Percentiles rank a stretch among this genome's conserved stretches.
Evolutionary conservation across 1,284 basidiomycete genomes (phyloP).

Genomic region (Volvariella surrecta): DNA sequence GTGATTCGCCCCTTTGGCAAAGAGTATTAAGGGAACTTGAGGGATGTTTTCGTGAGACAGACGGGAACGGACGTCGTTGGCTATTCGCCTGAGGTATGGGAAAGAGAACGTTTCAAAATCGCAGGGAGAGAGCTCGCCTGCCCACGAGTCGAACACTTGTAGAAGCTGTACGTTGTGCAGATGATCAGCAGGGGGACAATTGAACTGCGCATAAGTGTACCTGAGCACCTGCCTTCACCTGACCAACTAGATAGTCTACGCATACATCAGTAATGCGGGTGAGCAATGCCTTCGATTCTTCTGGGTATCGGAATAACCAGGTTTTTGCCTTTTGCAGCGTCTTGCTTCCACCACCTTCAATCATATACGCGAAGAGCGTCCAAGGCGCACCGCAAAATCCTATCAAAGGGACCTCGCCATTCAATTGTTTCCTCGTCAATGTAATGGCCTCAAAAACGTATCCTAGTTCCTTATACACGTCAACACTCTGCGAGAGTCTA

Average conservation of each 20-base stretch:
- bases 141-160: slow-evolving; percentile 96
- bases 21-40: slow-evolving; percentile 76
- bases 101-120: slow-evolving; percentile 77
- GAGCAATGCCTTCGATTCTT: slow-evolving; percentile 72
- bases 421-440: slow-evolving; percentile 66
- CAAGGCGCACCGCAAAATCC: slow-evolving; percentile 95
- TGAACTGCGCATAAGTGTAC: slow-evolving; percentile 40
- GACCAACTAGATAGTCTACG: slow-evolving; percentile 82
- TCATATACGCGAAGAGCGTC: slow-evolving; percentile 97
- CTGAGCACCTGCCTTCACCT: slow-evolving; percentile 90
- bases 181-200: slow-evolving; percentile 3
- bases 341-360: slow-evolving; percentile 88
- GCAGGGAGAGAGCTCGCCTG: slow-evolving; percentile 80
- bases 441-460: slow-evolving; percentile 92
- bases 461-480: slow-evolving; percentile 75
- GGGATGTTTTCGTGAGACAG: slow-evolving; percentile 50
- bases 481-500: slow-evolving; percentile 53
- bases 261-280: slow-evolving; percentile 76
- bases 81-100: slow-evolving; percentile 57
- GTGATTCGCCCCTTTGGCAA: slow-evolving; percentile 87
- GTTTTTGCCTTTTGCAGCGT: slow-evolving; percentile 84
- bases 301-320: slow-evolving; percentile 87
- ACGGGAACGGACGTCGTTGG: slow-evolving; percentile 49
- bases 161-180: slow-evolving; percentile 49
- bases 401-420: slow-evolving; percentile 86